Evolutionary conservation across 768 basidiomycete genomes (phyloP).

Genomic region (Mycena haematopus): DNA sequence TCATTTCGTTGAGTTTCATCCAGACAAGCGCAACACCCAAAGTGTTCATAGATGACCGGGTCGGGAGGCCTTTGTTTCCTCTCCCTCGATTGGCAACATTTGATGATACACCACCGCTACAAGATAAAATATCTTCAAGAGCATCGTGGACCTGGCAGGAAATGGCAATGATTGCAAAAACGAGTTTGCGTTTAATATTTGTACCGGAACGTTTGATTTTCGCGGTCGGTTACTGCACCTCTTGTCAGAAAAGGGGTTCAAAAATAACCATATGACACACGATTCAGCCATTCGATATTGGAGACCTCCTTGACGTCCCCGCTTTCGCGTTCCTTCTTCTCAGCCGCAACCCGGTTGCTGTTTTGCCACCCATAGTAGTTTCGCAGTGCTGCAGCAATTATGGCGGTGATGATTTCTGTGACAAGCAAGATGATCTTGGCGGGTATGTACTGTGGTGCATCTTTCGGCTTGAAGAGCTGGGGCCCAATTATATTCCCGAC

Average conservation of each 20-base stretch:
- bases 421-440: slow-evolving; percentile 27
- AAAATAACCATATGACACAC: slow-evolving; percentile 1
- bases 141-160: no score
- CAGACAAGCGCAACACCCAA: no score
- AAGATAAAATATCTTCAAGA: no score
- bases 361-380: slow-evolving; percentile 27
- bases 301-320: slow-evolving; percentile 10
- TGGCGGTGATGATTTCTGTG: slow-evolving; percentile 11
- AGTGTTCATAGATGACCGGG: no score
- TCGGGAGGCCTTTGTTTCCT: no score
- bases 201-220: slow-evolving; percentile 22
- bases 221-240: slow-evolving; percentile 18
- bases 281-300: slow-evolving; percentile 25
- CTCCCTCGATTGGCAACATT: no score
- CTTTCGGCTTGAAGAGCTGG: slow-evolving; percentile 27
- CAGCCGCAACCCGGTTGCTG: slow-evolving; percentile 2
- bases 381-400: slow-evolving; percentile 16
- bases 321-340: not conserved
- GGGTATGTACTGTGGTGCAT: slow-evolving; percentile 27
- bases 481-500: slow-evolving; percentile 29
- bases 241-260: not conserved
- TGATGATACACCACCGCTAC: no score
- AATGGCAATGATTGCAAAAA: not conserved
- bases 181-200: slow-evolving; percentile 5
- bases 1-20: no score